Evolutionary conservation across 2,329 filamentous ascomycete genomes (phyloP), one percentile per base, ranked within the genome.

Genomic region (Trichoderma endophyticum): DNA sequence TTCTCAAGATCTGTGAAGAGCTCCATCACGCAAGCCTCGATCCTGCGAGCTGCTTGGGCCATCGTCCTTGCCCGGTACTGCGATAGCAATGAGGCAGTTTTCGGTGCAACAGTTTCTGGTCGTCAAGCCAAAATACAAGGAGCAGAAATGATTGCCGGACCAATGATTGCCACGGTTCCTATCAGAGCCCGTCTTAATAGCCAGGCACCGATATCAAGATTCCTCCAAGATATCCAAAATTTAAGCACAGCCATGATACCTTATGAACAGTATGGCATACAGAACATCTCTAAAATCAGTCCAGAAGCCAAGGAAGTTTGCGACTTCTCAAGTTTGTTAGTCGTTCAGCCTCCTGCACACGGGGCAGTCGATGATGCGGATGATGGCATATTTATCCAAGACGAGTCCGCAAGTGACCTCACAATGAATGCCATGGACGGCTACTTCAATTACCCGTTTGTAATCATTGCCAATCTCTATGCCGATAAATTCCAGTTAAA

Each of bases 1-100:
- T 67, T 67, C 7, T 43, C 60, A 18, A 64, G 18, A n/a, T 73
- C 5, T 9, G 18, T 5, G 11, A 68, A 43, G 68, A 73, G 71
- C 48, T 73, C 59, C 15, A 71, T 76, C 34, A 77, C 76, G 0
- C 39, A 75, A 11, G 74, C 78, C 1, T 76, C 74, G 1, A 56
- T 78, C 2, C 63, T 78, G 11, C 74, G 78, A 6, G 77, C 77
- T 1, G 77, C 79, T 3, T 78, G 77, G 75, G 70, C 77, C 2
- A 67, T 86, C 7, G 77, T 84, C 5, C 77, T 82, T 2, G 79
- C 79, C 0, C 73, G 81, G 2, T 83, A 84, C 63, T 78, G 82
- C 73, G 78, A 48, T 71, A 80, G 73, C 4, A 68, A 48, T 15
- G 73, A 71, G 30, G 66, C 75, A 12, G 24, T 71, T 3, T 77